Base-by-base conservation (phyloP, 129 eudicot species). In the Flaveria trinervia region DNA sequence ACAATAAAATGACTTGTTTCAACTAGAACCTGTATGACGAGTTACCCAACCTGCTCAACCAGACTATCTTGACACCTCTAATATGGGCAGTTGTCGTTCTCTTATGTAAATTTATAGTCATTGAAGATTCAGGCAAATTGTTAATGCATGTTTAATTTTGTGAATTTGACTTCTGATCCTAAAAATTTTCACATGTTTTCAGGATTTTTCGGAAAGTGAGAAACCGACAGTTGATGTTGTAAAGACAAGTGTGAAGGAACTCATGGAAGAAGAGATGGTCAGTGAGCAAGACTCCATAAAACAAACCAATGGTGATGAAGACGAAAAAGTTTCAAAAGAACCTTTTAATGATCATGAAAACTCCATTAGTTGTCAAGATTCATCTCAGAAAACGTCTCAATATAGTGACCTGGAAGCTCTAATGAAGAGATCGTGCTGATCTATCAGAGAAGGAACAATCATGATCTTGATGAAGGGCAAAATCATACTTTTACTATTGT, bases 251-350 rank as follows among this genome's bases (percentile, higher is more conserved):
- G 92, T 94, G 48, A 91, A 91, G 83, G 87, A 87, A 83, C 90
- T 94, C 69, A 88, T 94, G 96, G 97, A 94, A 85, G 97, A 89
- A 81, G 96, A 92, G 54, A 94, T 94, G 96, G 50, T 76, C 71
- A 76, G 80, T 48, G 97, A 91, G 81, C 82, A 88, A 79, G 87
- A 56, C 73, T 57, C 83, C 75, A 68, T 43, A 80, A 41, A 79
- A 8, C 78, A 68, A 36, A 77, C 45, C 11, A 17, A 64, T 12
- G 72, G 52, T 46, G 72, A 74, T 16, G 79, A 74, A 46, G 18
- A 23, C 9, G 81, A 62, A 61, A 84, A 69, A 73, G 16, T 68
- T 61, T 64, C 52, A 68, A 68, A 26, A 46, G 83, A 50, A 70
- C 59, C 86, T 33, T 81, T 70, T 55, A 83, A 86, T 68, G 89